Percentiles rank a stretch among this genome's conserved stretches.
Evolutionary conservation across 176 grass and related monocot genomes (phyloP).

Genomic region (Lolium multiflorum): DNA sequence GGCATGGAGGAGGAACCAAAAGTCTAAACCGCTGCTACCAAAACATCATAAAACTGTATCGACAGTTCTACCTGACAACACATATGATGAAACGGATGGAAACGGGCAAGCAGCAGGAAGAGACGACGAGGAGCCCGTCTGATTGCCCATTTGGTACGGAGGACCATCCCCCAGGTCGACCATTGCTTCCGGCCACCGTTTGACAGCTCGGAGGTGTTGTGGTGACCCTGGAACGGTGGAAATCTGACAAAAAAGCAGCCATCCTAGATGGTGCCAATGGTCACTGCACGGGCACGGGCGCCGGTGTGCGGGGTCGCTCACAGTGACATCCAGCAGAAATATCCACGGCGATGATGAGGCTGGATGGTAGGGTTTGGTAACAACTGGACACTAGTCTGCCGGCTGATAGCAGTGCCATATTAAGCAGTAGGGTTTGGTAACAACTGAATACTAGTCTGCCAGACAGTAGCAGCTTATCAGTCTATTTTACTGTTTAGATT

Average conservation of each 20-base stretch:
- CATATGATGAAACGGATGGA: neutral
- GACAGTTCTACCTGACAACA: neutral
- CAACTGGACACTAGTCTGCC: neutral
- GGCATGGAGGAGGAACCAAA: too few species aligned
- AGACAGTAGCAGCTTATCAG: neutral
- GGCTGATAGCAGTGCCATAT: neutral
- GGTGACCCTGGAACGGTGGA: neutral
- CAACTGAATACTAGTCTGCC: neutral
- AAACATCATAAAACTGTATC: too few species aligned
- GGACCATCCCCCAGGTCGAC: constrained; percentile 9
- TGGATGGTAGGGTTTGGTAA: neutral
- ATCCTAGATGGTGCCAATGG: neutral
- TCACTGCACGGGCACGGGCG: constrained; percentile 43
- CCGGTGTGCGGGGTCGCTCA: neutral
- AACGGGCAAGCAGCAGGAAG: neutral
- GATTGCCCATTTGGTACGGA: constrained; percentile 2
- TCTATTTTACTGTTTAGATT: too few species aligned
- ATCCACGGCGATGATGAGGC: constrained; percentile 27
- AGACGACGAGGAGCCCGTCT: neutral
- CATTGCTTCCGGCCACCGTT: constrained; percentile 47
- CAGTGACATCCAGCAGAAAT: constrained; percentile 15
- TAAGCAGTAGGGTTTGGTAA: neutral
- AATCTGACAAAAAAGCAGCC: constrained; percentile 33
- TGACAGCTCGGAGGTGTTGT: constrained; percentile 48
- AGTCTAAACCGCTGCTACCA: too few species aligned